Evolutionary conservation across 768 basidiomycete genomes (phyloP).

Genomic region (Lactarius hatsudake): DNA sequence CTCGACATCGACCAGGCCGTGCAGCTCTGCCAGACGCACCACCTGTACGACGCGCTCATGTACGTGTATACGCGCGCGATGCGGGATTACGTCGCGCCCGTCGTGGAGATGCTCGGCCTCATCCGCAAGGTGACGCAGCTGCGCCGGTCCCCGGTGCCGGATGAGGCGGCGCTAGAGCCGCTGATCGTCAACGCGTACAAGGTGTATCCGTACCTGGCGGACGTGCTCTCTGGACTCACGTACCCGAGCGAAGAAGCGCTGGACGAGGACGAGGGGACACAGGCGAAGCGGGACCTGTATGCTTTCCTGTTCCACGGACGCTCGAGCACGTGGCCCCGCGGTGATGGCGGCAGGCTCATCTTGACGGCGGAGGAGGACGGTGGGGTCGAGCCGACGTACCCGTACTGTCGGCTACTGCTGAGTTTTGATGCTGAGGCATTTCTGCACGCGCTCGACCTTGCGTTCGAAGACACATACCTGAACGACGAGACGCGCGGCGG

Average conservation of each 20-base stretch:
- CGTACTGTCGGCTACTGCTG: slow-evolving; percentile 80
- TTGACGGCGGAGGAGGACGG: slow-evolving; percentile 74
- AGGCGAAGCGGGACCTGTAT: slow-evolving; percentile 75
- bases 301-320: slow-evolving; percentile 81
- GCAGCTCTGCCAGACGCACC: slow-evolving; percentile 74
- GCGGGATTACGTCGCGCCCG: slow-evolving; percentile 82
- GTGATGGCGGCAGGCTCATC: slow-evolving; percentile 67
- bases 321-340: slow-evolving; percentile 73
- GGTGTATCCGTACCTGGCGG: slow-evolving; percentile 83
- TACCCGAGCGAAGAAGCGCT: slow-evolving; percentile 84
- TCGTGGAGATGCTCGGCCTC: slow-evolving; percentile 79
- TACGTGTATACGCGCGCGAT: slow-evolving; percentile 91
- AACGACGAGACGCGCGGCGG: slow-evolving; percentile 62
- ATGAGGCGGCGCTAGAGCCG: slow-evolving; percentile 49
- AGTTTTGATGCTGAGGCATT: slow-evolving; percentile 92
- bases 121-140: slow-evolving; percentile 65
- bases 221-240: slow-evolving; percentile 74
- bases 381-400: slow-evolving; percentile 80
- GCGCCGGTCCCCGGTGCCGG: slow-evolving; percentile 35
- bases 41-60: slow-evolving; percentile 89
- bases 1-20: slow-evolving; percentile 94
- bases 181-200: slow-evolving; percentile 80
- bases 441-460: slow-evolving; percentile 89
- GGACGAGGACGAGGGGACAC: slow-evolving; percentile 56
- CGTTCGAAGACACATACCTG: slow-evolving; percentile 90